Evolutionary conservation across 176 grass and related monocot species (phyloP).

Genomic region (Bolboschoenus planiculmis): DNA sequence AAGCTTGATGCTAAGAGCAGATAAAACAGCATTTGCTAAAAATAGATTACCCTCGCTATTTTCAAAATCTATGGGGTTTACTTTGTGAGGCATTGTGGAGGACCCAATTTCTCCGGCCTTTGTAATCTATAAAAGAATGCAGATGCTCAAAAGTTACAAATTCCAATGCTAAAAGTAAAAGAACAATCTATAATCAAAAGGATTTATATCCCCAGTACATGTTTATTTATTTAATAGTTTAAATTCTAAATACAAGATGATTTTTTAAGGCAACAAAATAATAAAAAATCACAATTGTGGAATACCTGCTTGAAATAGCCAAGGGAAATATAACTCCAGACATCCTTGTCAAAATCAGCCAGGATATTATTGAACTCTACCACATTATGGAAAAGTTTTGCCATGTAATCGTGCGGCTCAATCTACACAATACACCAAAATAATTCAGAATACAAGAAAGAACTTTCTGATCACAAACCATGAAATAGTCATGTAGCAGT

Average conservation of each 20-base stretch:
- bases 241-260: neutral
- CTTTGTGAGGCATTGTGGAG: slow-evolving; percentile 98
- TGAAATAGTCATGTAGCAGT: neutral
- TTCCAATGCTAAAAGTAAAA: neutral
- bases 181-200: neutral
- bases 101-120: slow-evolving; percentile 95
- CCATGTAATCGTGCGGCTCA: slow-evolving; percentile 94
- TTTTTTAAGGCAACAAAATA: neutral
- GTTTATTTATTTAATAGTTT: neutral
- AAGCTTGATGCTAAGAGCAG: slow-evolving; percentile 78
- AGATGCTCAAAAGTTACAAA: slow-evolving; percentile 9
- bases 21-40: slow-evolving; percentile 51
- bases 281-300: neutral
- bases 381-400: slow-evolving; percentile 80
- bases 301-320: slow-evolving; percentile 97
- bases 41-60: slow-evolving; percentile 90
- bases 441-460: neutral
- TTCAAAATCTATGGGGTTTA: slow-evolving; percentile 99
- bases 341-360: slow-evolving; percentile 82
- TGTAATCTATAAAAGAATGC: slow-evolving; percentile 50
- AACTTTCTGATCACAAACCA: neutral
- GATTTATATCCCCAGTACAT: neutral
- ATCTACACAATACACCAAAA: slow-evolving; percentile 45
- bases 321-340: slow-evolving; percentile 88
- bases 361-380: slow-evolving; percentile 87